Evolutionary conservation across 495 filamentous ascomycete genomes (phyloP).

Genomic region (Annulohypoxylon maeteangense): DNA sequence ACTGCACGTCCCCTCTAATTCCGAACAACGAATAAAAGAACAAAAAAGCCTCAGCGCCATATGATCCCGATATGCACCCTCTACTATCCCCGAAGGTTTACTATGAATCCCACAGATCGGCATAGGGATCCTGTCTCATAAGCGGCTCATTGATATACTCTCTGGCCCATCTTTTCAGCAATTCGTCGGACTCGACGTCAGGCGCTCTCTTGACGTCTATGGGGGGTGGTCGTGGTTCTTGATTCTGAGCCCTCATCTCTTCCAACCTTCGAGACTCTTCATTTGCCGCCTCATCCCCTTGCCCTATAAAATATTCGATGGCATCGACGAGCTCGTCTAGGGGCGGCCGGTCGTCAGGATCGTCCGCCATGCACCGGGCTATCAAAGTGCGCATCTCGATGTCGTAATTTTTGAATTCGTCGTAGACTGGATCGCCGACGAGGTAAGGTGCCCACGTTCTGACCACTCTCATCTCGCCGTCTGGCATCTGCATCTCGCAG

Average conservation of each 20-base stretch:
- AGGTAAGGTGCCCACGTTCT: constrained; percentile 34
- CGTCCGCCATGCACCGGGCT: constrained; percentile 37
- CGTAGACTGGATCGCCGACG: constrained; percentile 16
- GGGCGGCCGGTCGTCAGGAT: constrained; percentile 14
- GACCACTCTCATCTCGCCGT: constrained; percentile 12
- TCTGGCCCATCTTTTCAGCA: constrained; percentile 22
- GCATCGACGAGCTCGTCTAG: constrained; percentile 15
- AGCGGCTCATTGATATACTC: constrained; percentile 30
- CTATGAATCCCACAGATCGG: constrained; percentile 3
- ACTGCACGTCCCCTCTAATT: not conserved
- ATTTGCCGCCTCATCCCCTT: constrained; percentile 8
- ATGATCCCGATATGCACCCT: not conserved
- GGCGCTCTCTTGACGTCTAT: constrained; percentile 20
- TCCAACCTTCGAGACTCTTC: not conserved
- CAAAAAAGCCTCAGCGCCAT: not conserved
- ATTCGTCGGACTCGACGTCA: constrained; percentile 18
- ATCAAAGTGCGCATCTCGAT: constrained; percentile 28
- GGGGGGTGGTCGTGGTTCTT: not conserved
- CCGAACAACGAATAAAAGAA: not conserved
- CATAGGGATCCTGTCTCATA: constrained; percentile 11
- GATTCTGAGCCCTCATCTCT: not conserved
- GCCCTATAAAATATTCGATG: constrained; percentile 12
- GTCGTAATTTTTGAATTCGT: not conserved
- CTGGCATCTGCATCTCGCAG: constrained; percentile 25
- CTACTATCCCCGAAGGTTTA: not conserved